These are phyloP conservation scores for Lachnellula occidentalis DNA, from an alignment of 2,329 filamentous ascomycete genomes.

Conservation along the genomic window DNA sequence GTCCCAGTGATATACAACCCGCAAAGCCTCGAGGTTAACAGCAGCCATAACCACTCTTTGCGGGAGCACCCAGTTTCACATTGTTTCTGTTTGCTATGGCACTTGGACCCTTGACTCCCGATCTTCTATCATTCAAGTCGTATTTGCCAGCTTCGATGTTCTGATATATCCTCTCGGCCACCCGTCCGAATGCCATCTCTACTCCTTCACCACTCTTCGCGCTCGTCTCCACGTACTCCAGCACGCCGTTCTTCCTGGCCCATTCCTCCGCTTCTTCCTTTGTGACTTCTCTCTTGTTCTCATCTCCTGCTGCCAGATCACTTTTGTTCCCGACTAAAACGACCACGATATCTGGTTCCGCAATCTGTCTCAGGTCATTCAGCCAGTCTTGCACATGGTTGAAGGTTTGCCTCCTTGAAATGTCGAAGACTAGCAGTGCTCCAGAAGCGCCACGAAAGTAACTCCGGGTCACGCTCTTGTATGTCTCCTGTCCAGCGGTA, in stretches of 20 bases:
- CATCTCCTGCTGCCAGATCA: constrained; percentile 58
- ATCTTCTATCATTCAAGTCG: constrained; percentile 86
- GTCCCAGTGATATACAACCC: constrained; percentile 9
- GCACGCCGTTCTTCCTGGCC: constrained; percentile 78
- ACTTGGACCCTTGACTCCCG: constrained; percentile 75
- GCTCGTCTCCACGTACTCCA: constrained; percentile 93
- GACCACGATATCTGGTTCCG: constrained; percentile 91
- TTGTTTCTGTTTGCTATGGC: constrained; percentile 39
- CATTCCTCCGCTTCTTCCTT: constrained; percentile 81
- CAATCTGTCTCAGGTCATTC: constrained; percentile 87
- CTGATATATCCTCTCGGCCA: constrained; percentile 91
- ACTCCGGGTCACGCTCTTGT: constrained; percentile 90
- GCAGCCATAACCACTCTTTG: constrained; percentile 20
- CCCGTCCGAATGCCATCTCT: constrained; percentile 85
- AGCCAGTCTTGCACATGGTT: constrained; percentile 88
- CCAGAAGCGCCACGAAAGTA: constrained; percentile 66
- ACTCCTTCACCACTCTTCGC: constrained; percentile 95
- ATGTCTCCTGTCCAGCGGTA: constrained; percentile 93
- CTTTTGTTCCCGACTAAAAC: constrained; percentile 94
- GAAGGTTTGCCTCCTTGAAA: constrained; percentile 80
- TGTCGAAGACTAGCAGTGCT: constrained; percentile 88
- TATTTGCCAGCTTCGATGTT: constrained; percentile 91
- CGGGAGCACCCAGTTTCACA: constrained; percentile 38
- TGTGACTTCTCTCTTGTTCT: constrained; percentile 73
- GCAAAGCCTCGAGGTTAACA: constrained; percentile 23